phyloP scores from a whole-genome alignment of 2,329 filamentous ascomycete genomes.

The Colletotrichum tofieldiae region DNA sequence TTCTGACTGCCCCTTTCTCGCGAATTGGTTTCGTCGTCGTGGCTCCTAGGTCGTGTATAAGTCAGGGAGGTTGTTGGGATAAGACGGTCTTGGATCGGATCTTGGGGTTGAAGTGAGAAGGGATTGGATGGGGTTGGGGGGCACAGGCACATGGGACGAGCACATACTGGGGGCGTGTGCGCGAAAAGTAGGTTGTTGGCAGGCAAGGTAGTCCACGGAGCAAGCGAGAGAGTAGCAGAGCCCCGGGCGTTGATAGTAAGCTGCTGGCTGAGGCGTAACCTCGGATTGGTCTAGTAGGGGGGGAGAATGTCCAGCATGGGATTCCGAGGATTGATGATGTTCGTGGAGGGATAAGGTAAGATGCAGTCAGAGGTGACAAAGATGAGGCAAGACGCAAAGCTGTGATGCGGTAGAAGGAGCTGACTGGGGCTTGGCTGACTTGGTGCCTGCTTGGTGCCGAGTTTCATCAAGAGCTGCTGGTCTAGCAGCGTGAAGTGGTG shows the following conservation, averaged over 20 bases:
- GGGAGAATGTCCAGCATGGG: conserved; percentile 11
- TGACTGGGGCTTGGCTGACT: conserved; percentile 16
- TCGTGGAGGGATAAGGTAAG: not conserved
- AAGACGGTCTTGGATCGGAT: conserved; percentile 34
- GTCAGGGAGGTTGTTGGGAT: conserved; percentile 24
- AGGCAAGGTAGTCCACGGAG: not conserved
- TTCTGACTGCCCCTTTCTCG: conserved; percentile 20
- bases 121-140: conserved; percentile 28
- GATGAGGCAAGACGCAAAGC: not conserved
- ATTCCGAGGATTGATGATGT: not conserved
- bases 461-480: conserved; percentile 1
- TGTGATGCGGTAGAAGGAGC: conserved; percentile 11
- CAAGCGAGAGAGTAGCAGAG: not conserved
- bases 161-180: conserved; percentile 16
- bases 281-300: not conserved
- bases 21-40: not conserved
- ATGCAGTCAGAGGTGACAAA: conserved; percentile 17
- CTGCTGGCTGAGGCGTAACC: conserved; percentile 11
- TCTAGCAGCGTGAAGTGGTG: not conserved
- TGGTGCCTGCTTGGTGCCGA: conserved; percentile 19
- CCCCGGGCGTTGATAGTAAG: not conserved
- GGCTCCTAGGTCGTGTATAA: not conserved
- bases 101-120: conserved; percentile 15
- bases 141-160: conserved; percentile 21
- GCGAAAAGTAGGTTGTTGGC: not conserved